Evolutionary conservation across 805 yeast species (phyloP).

Genomic region (Ogataea degrootiae): DNA sequence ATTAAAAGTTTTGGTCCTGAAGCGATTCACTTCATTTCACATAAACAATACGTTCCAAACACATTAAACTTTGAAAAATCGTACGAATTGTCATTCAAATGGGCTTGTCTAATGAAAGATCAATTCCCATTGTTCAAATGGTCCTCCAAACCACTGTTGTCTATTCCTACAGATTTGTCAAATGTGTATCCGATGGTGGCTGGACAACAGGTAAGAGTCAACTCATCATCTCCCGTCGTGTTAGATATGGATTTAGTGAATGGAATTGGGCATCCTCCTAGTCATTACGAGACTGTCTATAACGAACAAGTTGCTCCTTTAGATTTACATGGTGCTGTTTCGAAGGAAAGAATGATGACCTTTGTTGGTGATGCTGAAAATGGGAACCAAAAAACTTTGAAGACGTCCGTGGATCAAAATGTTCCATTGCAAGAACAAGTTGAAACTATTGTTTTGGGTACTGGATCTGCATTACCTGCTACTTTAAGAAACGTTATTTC

Average conservation of each 20-base stretch:
- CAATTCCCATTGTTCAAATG: conserved; percentile 39
- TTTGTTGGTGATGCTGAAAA: not conserved
- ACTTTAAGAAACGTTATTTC: conserved; percentile 81
- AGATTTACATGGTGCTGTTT: conserved; percentile 3
- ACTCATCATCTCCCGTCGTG: conserved; percentile 10
- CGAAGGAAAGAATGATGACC: conserved; percentile 9
- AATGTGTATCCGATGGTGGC: conserved; percentile 27
- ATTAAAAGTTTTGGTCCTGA: conserved; percentile 48
- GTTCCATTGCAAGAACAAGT: conserved; percentile 44
- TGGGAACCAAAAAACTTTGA: conserved; percentile 1
- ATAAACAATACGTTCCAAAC: conserved; percentile 58
- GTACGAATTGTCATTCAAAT: conserved; percentile 47
- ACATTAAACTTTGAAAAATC: conserved; percentile 54
- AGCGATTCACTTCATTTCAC: conserved; percentile 68
- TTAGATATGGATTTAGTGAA: conserved; percentile 4
- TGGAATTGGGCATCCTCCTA: conserved; percentile 17
- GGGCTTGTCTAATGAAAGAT: conserved; percentile 47
- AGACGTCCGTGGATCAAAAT: conserved; percentile 3
- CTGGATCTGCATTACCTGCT: conserved; percentile 90
- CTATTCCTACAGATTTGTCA: conserved; percentile 19
- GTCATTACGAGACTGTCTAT: conserved; percentile 23
- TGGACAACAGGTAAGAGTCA: conserved; percentile 23
- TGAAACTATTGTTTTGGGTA: conserved; percentile 76
- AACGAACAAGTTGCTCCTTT: conserved; percentile 21
- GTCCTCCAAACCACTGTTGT: conserved; percentile 24